phyloP scores from a whole-genome alignment of 2,329 filamentous ascomycete species.

The Monilinia vaccinii-corymbosi region DNA sequence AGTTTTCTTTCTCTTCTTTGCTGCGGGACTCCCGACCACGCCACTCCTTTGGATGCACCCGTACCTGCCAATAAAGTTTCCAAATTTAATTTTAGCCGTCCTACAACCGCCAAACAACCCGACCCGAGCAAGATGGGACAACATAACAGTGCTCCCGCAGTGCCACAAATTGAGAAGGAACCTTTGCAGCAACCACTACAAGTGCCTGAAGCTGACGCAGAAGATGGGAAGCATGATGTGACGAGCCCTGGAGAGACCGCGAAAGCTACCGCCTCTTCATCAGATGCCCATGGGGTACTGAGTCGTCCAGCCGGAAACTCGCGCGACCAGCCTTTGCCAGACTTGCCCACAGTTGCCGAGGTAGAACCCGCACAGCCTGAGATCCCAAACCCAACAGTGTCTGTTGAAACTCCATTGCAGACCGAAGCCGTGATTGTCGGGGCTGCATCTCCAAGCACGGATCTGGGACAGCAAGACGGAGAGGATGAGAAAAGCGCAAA shows the following conservation, averaged over 20 bases:
- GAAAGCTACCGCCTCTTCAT: conserved; percentile 1
- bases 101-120: conserved; percentile 27
- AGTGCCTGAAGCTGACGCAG: conserved; percentile 12
- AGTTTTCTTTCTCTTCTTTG: conserved; percentile 39
- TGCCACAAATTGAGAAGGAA: conserved; percentile 25
- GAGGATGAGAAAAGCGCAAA: conserved; percentile 23
- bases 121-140: conserved; percentile 17
- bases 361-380: conserved; percentile 21
- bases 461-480: conserved; percentile 17
- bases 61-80: conserved; percentile 38
- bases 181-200: conserved; percentile 17
- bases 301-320: conserved; percentile 12
- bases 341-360: conserved; percentile 25
- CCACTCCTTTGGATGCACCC: conserved; percentile 33
- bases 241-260: conserved; percentile 10
- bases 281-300: conserved; percentile 20
- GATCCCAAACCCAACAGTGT: conserved; percentile 15
- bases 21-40: conserved; percentile 36
- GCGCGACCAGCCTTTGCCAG: conserved; percentile 27
- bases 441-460: background rate
- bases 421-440: background rate
- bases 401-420: conserved; percentile 8
- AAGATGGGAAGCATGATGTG: conserved; percentile 12
- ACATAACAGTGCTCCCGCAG: conserved; percentile 11
- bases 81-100: conserved; percentile 30